Conservation (phyloP, 1,284 basidiomycete species). For the Wallemia ichthyophaga region DNA sequence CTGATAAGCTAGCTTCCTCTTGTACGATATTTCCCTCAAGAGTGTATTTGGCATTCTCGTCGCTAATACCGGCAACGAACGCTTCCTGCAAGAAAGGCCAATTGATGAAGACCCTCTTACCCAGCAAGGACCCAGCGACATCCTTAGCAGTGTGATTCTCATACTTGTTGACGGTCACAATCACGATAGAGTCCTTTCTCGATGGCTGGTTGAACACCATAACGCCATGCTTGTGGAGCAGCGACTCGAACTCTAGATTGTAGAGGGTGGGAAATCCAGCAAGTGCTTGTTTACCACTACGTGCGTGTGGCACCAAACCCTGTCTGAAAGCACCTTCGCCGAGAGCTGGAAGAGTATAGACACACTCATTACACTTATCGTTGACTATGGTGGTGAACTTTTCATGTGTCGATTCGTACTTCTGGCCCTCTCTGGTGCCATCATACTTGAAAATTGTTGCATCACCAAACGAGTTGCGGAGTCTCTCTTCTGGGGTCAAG, state of each 20-base stretch:
- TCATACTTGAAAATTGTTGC: slow-evolving; percentile 52
- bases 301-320: neutral
- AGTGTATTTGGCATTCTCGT: slow-evolving; percentile 64
- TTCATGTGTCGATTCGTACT: neutral
- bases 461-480: slow-evolving; percentile 46
- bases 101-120: slow-evolving; percentile 43
- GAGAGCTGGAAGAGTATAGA: neutral
- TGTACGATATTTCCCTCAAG: slow-evolving; percentile 28
- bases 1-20: slow-evolving; percentile 19
- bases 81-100: slow-evolving; percentile 95
- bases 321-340: neutral
- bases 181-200: slow-evolving; percentile 68
- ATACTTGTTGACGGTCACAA: slow-evolving; percentile 47
- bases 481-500: slow-evolving; percentile 42
- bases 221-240: slow-evolving; percentile 57
- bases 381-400: neutral
- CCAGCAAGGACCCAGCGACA: slow-evolving; percentile 42
- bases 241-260: slow-evolving; percentile 49
- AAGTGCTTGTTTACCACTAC: slow-evolving; percentile 25
- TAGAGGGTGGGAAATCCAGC: slow-evolving; percentile 88
- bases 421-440: slow-evolving; percentile 7
- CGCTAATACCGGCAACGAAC: slow-evolving; percentile 54
- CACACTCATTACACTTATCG: neutral
- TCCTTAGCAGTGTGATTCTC: slow-evolving; percentile 37
- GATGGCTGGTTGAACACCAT: slow-evolving; percentile 78